phyloP scores from a whole-genome alignment of 352 stramenopile species.

The Thraustochytrium striatum region DNA sequence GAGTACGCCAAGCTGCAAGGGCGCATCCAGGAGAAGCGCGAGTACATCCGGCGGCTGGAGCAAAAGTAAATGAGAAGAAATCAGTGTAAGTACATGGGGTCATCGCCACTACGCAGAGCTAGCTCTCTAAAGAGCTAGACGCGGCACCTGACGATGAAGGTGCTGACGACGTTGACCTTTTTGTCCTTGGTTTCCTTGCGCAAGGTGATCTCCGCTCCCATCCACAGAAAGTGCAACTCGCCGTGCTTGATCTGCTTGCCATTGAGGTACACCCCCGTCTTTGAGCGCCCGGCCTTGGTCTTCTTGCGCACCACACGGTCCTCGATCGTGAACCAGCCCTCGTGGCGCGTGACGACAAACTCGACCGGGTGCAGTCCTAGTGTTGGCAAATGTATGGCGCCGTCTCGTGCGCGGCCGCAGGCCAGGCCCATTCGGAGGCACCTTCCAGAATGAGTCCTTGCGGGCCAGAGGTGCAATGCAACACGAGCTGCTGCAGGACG shows the following conservation, averaged over 20 bases:
- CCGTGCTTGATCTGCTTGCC: not conserved
- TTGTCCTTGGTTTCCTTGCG: no score
- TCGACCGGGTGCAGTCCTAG: not conserved
- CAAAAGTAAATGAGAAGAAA: no score
- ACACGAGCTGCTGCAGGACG: not conserved
- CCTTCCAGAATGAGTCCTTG: not conserved
- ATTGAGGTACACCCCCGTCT: not conserved
- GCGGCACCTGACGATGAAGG: no score
- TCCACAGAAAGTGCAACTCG: not conserved
- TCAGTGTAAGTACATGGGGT: no score
- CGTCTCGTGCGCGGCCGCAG: not conserved
- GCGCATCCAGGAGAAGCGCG: not conserved
- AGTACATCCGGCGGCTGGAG: slow-evolving; percentile 29
- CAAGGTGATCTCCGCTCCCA: not conserved
- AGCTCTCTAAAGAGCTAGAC: no score
- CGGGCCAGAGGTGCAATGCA: not conserved
- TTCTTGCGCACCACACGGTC: not conserved
- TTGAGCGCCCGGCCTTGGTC: not conserved
- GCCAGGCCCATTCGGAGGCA: not conserved
- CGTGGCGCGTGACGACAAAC: not conserved
- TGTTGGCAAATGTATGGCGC: not conserved
- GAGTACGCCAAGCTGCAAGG: slow-evolving; percentile 35
- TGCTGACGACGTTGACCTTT: no score
- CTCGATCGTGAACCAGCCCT: not conserved
- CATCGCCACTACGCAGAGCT: no score